These are phyloP conservation scores for Ricinus communis DNA, from an alignment of 345 rosid genomes.

Conservation along the genomic window DNA sequence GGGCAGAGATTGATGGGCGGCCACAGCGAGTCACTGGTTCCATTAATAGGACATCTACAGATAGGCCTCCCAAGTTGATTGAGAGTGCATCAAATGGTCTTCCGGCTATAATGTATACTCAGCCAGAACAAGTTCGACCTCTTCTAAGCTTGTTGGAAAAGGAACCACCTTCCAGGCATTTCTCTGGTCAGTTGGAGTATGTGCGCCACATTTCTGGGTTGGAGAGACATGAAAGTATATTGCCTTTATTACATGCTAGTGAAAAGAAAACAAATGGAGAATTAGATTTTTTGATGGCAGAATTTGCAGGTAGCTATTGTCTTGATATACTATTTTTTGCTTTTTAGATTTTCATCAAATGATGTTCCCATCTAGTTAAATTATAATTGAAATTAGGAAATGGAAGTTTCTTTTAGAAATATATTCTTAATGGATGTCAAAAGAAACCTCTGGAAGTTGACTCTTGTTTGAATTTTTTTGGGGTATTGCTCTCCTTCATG, in stretches of 20 bases:
- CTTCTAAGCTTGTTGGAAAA: constrained; percentile 96
- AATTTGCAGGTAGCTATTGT: constrained; percentile 71
- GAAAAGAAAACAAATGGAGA: constrained; percentile 92
- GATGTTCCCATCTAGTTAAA: not conserved
- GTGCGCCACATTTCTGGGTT: constrained; percentile 76
- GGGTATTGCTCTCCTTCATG: not conserved
- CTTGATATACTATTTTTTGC: constrained; percentile 1
- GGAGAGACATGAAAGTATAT: constrained; percentile 88
- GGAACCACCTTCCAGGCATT: constrained; percentile 87
- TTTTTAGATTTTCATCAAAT: constrained; percentile 4
- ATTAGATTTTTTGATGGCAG: constrained; percentile 91
- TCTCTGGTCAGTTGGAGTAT: constrained; percentile 89
- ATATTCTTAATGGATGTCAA: not conserved
- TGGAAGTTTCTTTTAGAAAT: not conserved
- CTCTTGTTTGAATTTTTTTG: not conserved
- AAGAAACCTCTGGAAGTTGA: not conserved
- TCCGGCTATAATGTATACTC: constrained; percentile 41
- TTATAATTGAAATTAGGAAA: not conserved
- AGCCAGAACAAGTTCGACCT: constrained; percentile 88
- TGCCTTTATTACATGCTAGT: constrained; percentile 81
- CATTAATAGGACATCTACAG: constrained; percentile 60
- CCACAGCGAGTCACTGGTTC: constrained; percentile 51
- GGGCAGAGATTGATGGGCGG: constrained; percentile 56
- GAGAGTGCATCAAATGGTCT: constrained; percentile 67
- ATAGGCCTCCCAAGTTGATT: constrained; percentile 64